Conservation (phyloP, 805 yeast species). For the Kodamaea laetipori region DNA sequence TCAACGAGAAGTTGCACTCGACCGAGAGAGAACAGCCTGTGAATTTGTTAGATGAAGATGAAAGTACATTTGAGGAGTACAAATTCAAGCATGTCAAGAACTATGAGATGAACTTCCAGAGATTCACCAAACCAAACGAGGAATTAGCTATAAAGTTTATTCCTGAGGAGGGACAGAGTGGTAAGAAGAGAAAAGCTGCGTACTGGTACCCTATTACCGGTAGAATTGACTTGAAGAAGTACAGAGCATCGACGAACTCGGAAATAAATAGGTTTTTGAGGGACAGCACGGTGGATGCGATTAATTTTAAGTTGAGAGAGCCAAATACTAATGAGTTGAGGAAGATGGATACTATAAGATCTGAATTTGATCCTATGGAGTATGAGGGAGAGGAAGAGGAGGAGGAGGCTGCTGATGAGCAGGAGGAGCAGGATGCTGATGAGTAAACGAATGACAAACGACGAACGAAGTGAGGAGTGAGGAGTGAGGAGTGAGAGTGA, state of each 20-base stretch:
- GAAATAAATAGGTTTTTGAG: slow-evolving; percentile 56
- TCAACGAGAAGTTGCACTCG: slow-evolving; percentile 34
- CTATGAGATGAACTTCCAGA: slow-evolving; percentile 67
- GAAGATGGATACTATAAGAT: slow-evolving; percentile 66
- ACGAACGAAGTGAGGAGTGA: no score
- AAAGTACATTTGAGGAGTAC: slow-evolving; percentile 43
- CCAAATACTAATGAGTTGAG: slow-evolving; percentile 70
- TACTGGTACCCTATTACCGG: slow-evolving; percentile 78
- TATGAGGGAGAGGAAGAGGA: slow-evolving; percentile 65
- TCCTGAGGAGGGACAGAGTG: slow-evolving; percentile 28
- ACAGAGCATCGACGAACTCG: slow-evolving; percentile 67
- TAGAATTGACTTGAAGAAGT: slow-evolving; percentile 78
- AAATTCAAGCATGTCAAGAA: slow-evolving; percentile 70
- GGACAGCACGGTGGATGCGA: slow-evolving; percentile 59
- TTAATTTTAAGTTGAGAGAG: slow-evolving; percentile 66
- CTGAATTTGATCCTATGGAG: slow-evolving; percentile 76
- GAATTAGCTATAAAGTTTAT: slow-evolving; percentile 70
- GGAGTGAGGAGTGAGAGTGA: no score
- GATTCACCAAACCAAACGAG: slow-evolving; percentile 49
- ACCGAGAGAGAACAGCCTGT: slow-evolving; percentile 47
- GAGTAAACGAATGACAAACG: slow-evolving; percentile 18
- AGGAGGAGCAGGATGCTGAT: slow-evolving; percentile 23
- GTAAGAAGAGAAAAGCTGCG: slow-evolving; percentile 55
- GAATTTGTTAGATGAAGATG: slow-evolving; percentile 47
- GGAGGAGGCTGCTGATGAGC: slow-evolving; percentile 42